Conservation (phyloP, 2,329 filamentous ascomycete species). For the Huntiella moniliformis region DNA sequence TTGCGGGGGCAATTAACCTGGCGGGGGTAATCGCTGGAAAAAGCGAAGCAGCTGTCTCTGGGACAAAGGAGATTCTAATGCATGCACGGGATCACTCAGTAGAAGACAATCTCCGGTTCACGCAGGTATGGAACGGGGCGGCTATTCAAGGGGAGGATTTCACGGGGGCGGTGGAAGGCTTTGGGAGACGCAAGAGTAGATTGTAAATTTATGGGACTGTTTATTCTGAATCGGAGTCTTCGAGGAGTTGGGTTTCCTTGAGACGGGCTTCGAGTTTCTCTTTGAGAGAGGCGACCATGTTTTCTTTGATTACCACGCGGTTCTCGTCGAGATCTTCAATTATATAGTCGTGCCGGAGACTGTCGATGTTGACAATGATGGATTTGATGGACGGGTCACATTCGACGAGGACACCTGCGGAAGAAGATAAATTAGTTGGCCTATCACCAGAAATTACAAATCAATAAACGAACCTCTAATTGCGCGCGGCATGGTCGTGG, state of each 20-base stretch:
- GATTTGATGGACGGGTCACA: conserved; percentile 79
- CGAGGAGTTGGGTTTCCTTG: conserved; percentile 31
- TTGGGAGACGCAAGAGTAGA: neutral
- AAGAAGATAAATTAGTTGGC: neutral
- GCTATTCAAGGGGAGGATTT: conserved; percentile 70
- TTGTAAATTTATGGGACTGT: neutral
- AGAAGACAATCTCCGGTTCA: conserved; percentile 64
- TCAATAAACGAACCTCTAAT: conserved; percentile 28
- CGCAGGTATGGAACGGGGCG: conserved; percentile 69
- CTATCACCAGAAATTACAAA: too few relatives aligned
- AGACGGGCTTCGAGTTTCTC: conserved; percentile 42
- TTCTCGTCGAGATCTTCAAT: conserved; percentile 67
- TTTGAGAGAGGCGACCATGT: conserved; percentile 51
- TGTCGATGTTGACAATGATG: conserved; percentile 63
- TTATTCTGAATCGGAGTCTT: conserved; percentile 33
- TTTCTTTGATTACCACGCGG: conserved; percentile 55
- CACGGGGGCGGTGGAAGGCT: conserved; percentile 11
- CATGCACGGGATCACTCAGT: conserved; percentile 62
- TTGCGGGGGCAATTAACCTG: conserved; percentile 43
- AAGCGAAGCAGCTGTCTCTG: conserved; percentile 72
- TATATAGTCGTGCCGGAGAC: conserved; percentile 50
- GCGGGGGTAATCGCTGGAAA: conserved; percentile 53
- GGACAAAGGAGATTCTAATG: conserved; percentile 75
- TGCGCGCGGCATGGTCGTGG: conserved; percentile 38
- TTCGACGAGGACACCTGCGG: conserved; percentile 49